Base-by-base conservation (phyloP, 108 stramenopile species). In the Cylindrotheca closterium region DNA sequence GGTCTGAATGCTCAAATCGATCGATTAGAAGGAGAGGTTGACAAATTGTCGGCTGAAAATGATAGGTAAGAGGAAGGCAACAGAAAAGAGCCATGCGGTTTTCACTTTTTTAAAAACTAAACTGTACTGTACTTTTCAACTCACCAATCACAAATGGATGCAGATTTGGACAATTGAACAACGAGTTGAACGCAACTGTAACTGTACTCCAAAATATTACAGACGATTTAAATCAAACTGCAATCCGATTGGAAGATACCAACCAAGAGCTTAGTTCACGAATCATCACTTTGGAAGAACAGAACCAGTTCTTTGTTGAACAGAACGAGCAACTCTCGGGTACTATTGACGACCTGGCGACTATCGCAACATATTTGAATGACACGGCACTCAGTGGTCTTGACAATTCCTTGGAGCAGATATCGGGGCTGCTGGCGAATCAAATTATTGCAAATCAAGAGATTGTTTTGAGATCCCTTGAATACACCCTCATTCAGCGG, bases 1-100 rank as follows among this genome's bases (percentile, higher is more conserved):
- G 70, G 69, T 21, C 63, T 80, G 2, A 67, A 70, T 0, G 30
- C 53, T 3, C 78, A 79, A 51, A 60, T 79, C 2, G 58, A 66
- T 10, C 51, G 47, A 19, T 60, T 79, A 15, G 70, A 71, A 53
- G 50, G 19, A 4, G 22, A 80, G 49, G 58, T 73, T 28, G 74
- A 76, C 30, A 66, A 71, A 26, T 55, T 76, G 12, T 29, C 34
- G 31, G 26, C 23, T 10, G 60, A 76, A 19, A 67, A 69, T 30
- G 56, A 80, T 24, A 55, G 71, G 0, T 75, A 74, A 10, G 51
- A 62, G 21, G 28, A n/a, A n/a, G n/a, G n/a, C n/a, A n/a, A n/a
- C n/a, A n/a, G n/a, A n/a, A n/a, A n/a, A n/a, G n/a, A n/a, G n/a
- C n/a, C n/a, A n/a, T n/a, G n/a, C n/a, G n/a, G n/a, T n/a, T n/a